phyloP scores from a whole-genome alignment of 257 asterid species.

The Solanum chiquidenum region DNA sequence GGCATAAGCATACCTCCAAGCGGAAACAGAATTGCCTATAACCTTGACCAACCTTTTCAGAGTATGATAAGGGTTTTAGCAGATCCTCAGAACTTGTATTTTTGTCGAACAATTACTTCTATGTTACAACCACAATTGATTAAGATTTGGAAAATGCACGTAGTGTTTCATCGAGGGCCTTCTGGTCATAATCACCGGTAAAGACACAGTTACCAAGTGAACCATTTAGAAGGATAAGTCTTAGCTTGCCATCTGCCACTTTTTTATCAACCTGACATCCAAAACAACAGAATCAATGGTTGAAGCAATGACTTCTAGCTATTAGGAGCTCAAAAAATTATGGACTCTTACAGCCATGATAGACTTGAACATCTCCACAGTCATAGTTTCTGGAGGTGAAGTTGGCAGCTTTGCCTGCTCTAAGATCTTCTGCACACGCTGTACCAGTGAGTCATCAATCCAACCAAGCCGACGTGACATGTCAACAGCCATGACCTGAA shows the following conservation, averaged over 20 bases:
- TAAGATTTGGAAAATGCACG: constrained; percentile 62
- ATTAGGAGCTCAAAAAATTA: not conserved
- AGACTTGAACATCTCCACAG: constrained; percentile 81
- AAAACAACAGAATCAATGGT: not conserved
- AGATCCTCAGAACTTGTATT: not conserved
- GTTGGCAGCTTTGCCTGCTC: constrained; percentile 71
- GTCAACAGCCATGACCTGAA: constrained; percentile 96
- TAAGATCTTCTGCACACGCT: constrained; percentile 57
- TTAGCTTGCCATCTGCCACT: constrained; percentile 85
- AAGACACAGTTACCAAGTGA: constrained; percentile 82
- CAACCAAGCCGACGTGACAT: constrained; percentile 90
- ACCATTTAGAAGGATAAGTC: constrained; percentile 93
- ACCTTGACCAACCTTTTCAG: not conserved
- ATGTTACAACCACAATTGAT: not conserved
- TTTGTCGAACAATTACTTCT: not conserved
- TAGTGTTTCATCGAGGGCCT: constrained; percentile 70
- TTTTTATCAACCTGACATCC: constrained; percentile 80
- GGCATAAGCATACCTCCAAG: not conserved
- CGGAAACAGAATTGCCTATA: not conserved
- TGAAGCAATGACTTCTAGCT: not conserved
- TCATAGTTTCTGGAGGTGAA: constrained; percentile 73
- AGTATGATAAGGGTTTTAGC: not conserved
- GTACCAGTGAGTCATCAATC: constrained; percentile 79
- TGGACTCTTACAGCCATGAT: constrained; percentile 81
- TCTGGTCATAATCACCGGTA: constrained; percentile 74